These are phyloP conservation scores for Bryopsis sp. DNA, from an alignment of 139 green algal genomes.

Conservation along the genomic window DNA sequence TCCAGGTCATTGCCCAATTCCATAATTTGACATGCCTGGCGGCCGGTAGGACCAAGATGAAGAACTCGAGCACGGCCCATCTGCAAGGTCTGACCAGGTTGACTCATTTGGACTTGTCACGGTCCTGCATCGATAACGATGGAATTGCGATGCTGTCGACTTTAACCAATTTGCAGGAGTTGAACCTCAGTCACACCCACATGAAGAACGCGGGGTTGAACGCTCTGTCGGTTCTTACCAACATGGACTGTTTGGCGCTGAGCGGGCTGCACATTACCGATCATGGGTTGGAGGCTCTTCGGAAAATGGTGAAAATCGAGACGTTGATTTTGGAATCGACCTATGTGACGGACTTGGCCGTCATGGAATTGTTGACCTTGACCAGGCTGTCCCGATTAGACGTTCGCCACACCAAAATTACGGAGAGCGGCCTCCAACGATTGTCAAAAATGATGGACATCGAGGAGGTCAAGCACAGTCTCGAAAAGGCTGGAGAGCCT, in stretches of 20 bases:
- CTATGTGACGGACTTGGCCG: constrained; percentile 3
- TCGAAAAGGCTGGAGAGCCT: too few relatives aligned
- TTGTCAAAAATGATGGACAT: too few relatives aligned
- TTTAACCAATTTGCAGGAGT: not conserved
- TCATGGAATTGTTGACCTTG: constrained; percentile 9
- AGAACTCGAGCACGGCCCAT: too few relatives aligned
- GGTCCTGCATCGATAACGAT: not conserved
- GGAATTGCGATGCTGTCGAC: not conserved
- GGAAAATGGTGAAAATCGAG: not conserved
- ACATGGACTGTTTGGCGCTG: not conserved
- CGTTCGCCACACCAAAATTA: not conserved
- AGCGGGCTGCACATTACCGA: constrained; percentile 3
- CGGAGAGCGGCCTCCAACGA: too few relatives aligned
- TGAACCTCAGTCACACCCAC: constrained; percentile 10
- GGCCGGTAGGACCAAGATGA: too few relatives aligned
- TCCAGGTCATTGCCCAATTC: too few relatives aligned
- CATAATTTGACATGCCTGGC: not conserved
- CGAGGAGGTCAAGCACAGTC: too few relatives aligned
- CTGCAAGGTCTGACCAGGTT: too few relatives aligned
- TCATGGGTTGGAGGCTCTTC: not conserved
- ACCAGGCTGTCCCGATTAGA: constrained; percentile 6
- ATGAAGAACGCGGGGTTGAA: constrained; percentile 6
- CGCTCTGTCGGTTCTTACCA: not conserved
- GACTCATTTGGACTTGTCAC: too few relatives aligned
- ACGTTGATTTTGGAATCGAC: not conserved